Evolutionary conservation across 768 basidiomycete genomes (phyloP).

Genomic region (Suillus paluster): DNA sequence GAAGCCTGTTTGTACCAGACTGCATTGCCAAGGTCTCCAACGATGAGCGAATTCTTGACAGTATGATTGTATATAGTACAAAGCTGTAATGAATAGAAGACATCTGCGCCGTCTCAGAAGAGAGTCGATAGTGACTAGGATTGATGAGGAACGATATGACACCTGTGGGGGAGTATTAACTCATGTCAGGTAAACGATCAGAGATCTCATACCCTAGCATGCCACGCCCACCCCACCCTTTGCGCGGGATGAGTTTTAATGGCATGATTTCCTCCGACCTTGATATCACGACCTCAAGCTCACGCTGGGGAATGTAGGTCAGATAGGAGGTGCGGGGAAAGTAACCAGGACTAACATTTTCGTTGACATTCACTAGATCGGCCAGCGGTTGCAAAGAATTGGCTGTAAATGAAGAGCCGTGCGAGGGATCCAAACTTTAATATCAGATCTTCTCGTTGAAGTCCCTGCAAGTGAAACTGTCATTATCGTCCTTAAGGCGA

Average conservation of each 20-base stretch:
- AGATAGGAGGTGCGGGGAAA: neutral
- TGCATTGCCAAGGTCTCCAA: neutral
- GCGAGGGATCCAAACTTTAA: constrained; percentile 74
- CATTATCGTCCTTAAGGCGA: neutral
- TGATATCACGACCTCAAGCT: constrained; percentile 60
- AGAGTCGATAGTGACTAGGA: neutral
- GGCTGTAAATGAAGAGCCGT: constrained; percentile 51
- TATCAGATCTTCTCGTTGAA: constrained; percentile 71
- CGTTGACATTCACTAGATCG: constrained; percentile 71
- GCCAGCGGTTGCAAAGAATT: constrained; percentile 71
- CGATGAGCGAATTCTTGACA: neutral
- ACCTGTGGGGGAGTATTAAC: constrained; percentile 40
- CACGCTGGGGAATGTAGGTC: constrained; percentile 46
- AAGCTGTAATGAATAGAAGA: neutral
- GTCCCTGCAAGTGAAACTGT: constrained; percentile 50
- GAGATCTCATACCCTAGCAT: constrained; percentile 68
- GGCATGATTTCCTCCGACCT: constrained; percentile 50
- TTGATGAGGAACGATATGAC: constrained; percentile 61
- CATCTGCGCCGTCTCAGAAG: neutral
- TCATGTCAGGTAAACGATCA: neutral
- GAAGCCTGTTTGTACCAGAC: no score
- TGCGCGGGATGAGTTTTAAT: constrained; percentile 67
- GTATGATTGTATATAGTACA: neutral
- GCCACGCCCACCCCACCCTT: constrained; percentile 88
- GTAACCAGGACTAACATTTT: constrained; percentile 62